Conservation (phyloP, 1,284 basidiomycete species). For the Sutorius eximius region DNA sequence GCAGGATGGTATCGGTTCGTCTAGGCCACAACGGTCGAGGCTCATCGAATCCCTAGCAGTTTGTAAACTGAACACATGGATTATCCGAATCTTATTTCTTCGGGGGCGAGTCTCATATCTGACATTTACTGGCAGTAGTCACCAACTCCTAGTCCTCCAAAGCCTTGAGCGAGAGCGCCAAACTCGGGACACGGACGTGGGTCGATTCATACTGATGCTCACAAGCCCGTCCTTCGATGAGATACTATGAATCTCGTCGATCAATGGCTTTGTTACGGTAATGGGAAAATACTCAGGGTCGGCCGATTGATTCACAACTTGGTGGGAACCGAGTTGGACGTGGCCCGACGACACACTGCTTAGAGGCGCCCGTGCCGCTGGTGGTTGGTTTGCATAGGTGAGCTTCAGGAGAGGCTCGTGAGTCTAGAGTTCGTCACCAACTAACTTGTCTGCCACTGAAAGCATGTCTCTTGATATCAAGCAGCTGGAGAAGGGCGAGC, state of each 20-base stretch:
- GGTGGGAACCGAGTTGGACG: background rate
- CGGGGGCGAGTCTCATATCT: background rate
- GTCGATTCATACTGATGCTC: too few species aligned
- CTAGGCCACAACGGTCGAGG: background rate
- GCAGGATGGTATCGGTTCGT: background rate
- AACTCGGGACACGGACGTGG: background rate
- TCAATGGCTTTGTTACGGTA: background rate
- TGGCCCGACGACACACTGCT: background rate
- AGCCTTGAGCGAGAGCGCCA: background rate
- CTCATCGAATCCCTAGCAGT: background rate
- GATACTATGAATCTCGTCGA: background rate
- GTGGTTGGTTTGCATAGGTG: background rate
- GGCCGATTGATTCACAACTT: background rate
- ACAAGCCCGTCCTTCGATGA: background rate
- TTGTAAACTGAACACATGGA: background rate
- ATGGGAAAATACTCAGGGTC: background rate
- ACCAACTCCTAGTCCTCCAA: background rate
- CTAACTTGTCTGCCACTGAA: background rate
- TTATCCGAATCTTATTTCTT: background rate
- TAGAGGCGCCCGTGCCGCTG: background rate
- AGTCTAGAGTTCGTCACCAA: constrained; percentile 1
- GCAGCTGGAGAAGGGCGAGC: constrained; percentile 19
- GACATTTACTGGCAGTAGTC: background rate
- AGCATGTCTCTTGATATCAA: constrained; percentile 15
- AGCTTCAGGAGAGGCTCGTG: background rate